Conservation (phyloP, 2,329 filamentous ascomycete genomes). For the Plenodomus lindquistii region DNA sequence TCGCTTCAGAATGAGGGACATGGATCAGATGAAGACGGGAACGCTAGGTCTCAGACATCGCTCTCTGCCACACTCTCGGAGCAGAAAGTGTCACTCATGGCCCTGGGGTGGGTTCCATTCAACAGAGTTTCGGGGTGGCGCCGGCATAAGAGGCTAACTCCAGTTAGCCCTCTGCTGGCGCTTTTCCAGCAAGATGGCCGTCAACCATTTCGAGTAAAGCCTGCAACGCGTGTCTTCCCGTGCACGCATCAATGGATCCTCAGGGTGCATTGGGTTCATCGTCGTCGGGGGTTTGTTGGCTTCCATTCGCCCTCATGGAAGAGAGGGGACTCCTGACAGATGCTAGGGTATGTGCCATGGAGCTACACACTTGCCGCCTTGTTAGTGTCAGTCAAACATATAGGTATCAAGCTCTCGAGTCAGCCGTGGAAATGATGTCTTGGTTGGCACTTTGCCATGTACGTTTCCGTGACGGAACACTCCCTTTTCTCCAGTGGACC, state of each 20-base stretch:
- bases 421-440: neutral
- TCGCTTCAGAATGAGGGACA: neutral
- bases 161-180: neutral
- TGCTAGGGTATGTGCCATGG: neutral
- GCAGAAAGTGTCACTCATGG: neutral
- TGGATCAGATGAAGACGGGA: neutral
- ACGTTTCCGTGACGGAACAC: neutral
- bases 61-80: neutral
- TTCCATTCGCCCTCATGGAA: conserved; percentile 2
- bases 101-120: neutral
- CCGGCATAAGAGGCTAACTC: conserved; percentile 1
- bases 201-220: conserved; percentile 1
- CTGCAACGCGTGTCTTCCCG: conserved; percentile 4
- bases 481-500: conserved; percentile 9
- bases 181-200: neutral
- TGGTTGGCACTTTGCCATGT: conserved; percentile 4
- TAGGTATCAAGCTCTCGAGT: conserved; percentile 1
- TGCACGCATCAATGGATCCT: neutral
- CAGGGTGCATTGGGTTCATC: neutral
- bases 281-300: neutral
- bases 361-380: conserved; percentile 3
- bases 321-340: neutral
- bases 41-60: neutral
- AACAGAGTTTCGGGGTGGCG: conserved; percentile 6
- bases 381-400: neutral